These are phyloP conservation scores for Pisolithus microcarpus DNA, from an alignment of 768 basidiomycete genomes.

Conservation along the genomic window DNA sequence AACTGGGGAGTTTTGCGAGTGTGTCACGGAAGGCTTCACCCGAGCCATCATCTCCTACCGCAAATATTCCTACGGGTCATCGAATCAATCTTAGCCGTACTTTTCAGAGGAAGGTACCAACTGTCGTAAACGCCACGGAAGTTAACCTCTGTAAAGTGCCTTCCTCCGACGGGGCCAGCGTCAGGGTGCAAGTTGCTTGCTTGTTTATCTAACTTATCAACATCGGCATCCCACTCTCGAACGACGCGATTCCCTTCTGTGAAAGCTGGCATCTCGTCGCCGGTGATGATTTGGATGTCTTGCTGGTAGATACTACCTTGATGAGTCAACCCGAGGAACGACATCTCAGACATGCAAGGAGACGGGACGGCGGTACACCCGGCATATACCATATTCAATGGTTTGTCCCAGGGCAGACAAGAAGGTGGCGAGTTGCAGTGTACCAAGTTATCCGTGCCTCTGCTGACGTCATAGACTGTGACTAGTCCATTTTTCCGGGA, in stretches of 20 bases:
- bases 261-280: conserved; percentile 6
- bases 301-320: conserved; percentile 40
- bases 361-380: conserved; percentile 28
- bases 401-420: conserved; percentile 28
- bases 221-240: conserved; percentile 34
- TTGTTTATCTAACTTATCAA: conserved; percentile 31
- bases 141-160: conserved; percentile 41
- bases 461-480: conserved; percentile 58
- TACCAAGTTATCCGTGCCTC: conserved; percentile 32
- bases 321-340: conserved; percentile 42
- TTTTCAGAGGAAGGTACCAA: conserved; percentile 25
- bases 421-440: conserved; percentile 37
- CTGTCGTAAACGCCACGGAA: conserved; percentile 49
- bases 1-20: conserved; percentile 46
- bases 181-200: conserved; percentile 25
- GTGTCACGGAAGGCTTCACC: conserved; percentile 38
- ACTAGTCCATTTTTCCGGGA: conserved; percentile 54
- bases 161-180: conserved; percentile 38
- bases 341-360: conserved; percentile 24
- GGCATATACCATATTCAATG: conserved; percentile 19
- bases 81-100: conserved; percentile 9
- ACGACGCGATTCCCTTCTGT: neutral
- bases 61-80: conserved; percentile 34
- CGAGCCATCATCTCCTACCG: conserved; percentile 26
- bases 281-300: conserved; percentile 26